Evolutionary conservation across 352 stramenopile genomes (phyloP).

Genomic region (Phytopythium aichiense): DNA sequence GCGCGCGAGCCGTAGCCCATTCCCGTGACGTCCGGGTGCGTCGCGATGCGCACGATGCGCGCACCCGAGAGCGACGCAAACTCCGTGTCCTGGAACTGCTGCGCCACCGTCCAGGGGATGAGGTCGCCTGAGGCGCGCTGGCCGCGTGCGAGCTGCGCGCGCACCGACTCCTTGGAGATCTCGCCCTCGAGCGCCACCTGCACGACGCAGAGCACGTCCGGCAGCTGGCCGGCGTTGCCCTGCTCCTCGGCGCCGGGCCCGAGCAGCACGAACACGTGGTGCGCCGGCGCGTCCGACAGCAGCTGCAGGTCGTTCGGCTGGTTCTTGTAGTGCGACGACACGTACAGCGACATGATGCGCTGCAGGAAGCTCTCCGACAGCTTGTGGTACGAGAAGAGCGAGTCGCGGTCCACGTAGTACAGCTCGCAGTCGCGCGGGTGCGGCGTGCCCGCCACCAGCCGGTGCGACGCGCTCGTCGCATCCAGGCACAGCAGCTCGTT

Average conservation of each 20-base stretch:
- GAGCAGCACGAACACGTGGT: slow-evolving; percentile 98
- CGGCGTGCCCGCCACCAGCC: slow-evolving; percentile 92
- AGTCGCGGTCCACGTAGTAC: slow-evolving; percentile 98
- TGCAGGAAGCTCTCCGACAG: slow-evolving; percentile 96
- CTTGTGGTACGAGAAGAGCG: slow-evolving; percentile 99
- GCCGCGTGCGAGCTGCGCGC: slow-evolving; percentile 93
- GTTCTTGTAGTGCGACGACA: slow-evolving; percentile 99
- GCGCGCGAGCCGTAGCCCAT: slow-evolving; percentile 98
- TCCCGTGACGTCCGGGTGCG: slow-evolving; percentile 93
- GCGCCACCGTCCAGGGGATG: slow-evolving; percentile 98
- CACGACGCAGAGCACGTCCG: slow-evolving; percentile 98
- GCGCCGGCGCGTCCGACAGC: slow-evolving; percentile 96
- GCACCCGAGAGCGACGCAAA: slow-evolving; percentile 97
- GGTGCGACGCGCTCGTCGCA: slow-evolving; percentile 67
- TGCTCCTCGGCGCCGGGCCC: slow-evolving; percentile 91
- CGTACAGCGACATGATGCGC: slow-evolving; percentile 95
- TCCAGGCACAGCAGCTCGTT: slow-evolving; percentile 98
- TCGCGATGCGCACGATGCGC: slow-evolving; percentile 97
- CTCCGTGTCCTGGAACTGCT: slow-evolving; percentile 99
- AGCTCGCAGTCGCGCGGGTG: slow-evolving; percentile 97
- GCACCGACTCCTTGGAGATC: slow-evolving; percentile 95
- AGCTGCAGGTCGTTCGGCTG: slow-evolving; percentile 99
- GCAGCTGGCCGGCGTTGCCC: slow-evolving; percentile 88
- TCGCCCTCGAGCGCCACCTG: slow-evolving; percentile 97
- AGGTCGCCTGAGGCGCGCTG: slow-evolving; percentile 97